Percentiles rank a stretch among this genome's conserved stretches.
Conservation (phyloP, 768 basidiomycete species). For the Lentinus brumalis region DNA sequence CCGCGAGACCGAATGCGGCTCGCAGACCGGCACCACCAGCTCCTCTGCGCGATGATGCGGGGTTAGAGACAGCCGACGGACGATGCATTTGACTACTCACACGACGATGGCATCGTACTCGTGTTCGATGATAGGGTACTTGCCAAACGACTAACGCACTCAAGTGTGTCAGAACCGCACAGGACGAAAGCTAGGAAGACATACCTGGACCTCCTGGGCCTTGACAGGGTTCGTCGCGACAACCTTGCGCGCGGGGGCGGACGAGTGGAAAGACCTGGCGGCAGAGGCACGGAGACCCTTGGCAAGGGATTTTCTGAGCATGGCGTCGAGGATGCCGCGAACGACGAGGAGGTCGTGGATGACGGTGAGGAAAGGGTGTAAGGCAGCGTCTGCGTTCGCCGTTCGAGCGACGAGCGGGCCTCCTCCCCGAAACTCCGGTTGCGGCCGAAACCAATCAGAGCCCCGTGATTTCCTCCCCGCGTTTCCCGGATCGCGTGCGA, state of each 20-base stretch:
- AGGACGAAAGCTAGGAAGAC: conserved; percentile 9
- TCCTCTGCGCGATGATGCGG: neutral
- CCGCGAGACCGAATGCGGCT: conserved; percentile 97
- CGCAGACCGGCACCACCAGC: conserved; percentile 68
- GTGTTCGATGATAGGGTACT: conserved; percentile 97
- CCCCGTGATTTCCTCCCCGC: conserved; percentile 22
- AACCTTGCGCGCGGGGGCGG: conserved; percentile 59
- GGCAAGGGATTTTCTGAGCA: conserved; percentile 68
- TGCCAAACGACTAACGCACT: conserved; percentile 74
- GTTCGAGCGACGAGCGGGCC: conserved; percentile 14
- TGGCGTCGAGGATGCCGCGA: conserved; percentile 32
- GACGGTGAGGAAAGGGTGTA: conserved; percentile 8
- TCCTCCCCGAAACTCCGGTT: conserved; percentile 24
- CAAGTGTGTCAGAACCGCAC: conserved; percentile 10
- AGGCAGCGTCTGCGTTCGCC: neutral
- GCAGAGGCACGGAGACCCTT: conserved; percentile 48
- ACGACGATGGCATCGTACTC: conserved; percentile 99
- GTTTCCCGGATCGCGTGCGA: no score
- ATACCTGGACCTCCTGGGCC: conserved; percentile 81
- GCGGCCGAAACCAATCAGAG: conserved; percentile 25
- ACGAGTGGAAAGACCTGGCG: conserved; percentile 63
- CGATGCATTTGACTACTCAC: conserved; percentile 50
- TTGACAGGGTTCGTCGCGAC: conserved; percentile 74
- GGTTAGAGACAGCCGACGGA: neutral
- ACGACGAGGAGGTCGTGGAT: conserved; percentile 3